These are phyloP conservation scores for Vachellia collinsii DNA, from an alignment of 306 rosid genomes.

Conservation along the genomic window DNA sequence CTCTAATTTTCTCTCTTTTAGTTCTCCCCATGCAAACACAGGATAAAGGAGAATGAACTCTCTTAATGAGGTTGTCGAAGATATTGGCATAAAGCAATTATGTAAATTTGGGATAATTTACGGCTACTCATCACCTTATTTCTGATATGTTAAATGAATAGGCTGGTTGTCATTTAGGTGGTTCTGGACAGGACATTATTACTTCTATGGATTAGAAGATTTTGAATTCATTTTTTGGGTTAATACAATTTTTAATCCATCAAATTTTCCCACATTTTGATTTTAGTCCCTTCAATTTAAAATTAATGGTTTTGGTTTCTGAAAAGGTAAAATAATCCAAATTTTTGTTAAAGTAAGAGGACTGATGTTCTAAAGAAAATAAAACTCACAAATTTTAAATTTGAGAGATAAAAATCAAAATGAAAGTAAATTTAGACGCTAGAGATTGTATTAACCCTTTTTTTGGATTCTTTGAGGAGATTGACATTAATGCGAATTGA, in stretches of 20 bases:
- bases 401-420: too few species aligned
- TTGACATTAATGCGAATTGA: slow-evolving; percentile 25
- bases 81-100: neutral
- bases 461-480: slow-evolving; percentile 10
- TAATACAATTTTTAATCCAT: too few species aligned
- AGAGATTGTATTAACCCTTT: neutral
- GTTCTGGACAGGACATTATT: neutral
- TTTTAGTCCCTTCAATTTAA: too few species aligned
- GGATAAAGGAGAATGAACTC: neutral
- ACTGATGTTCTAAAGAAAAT: too few species aligned
- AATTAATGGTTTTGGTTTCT: too few species aligned
- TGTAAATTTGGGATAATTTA: neutral
- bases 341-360: too few species aligned
- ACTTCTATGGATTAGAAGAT: neutral
- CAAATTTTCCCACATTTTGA: too few species aligned
- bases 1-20: too few species aligned
- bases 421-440: too few species aligned
- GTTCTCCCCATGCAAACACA: too few species aligned
- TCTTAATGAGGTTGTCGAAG: neutral
- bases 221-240: neutral
- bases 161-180: neutral
- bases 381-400: too few species aligned
- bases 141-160: neutral
- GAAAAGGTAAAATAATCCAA: too few species aligned
- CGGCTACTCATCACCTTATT: slow-evolving; percentile 26